Evolutionary conservation across 345 rosid genomes (phyloP), one percentile per base, ranked within the genome.

Genomic region (Gossypium ekmanianum): DNA sequence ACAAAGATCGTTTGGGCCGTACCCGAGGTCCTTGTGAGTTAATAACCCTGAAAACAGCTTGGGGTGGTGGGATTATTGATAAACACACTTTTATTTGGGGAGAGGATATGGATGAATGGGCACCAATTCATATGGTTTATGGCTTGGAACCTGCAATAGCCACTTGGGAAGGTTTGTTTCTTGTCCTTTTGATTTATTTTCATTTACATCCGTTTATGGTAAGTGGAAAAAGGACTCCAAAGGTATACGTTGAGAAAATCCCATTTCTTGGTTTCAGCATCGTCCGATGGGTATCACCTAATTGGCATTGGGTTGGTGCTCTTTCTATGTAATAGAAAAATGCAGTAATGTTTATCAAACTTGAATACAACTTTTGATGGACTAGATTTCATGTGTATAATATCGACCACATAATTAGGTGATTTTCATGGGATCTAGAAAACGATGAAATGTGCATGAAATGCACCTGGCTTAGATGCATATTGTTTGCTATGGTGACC

Each of bases 51-150:
- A 92, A 90, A 81, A 92, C 98, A 2, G 96, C 98, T 34, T 94
- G 94, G 88, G 97, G 96, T 83, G 89, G 75, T 71, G 98, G 97
- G 62, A 86, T 94, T 2, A 90, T 94, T 58, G 98, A 94, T 76
- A 94, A 87, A 64, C 84, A 94, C 73, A 94, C 98, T n/a, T 94
- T 94, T 83, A 75, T 94, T 55, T 94, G 97, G 98, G 91, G 92
- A 14, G 94, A 90, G 50, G 98, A 89, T 80, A 85, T 94, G 94
- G 97, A 90, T 80, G 98, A 92, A 83, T 92, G 97, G 98, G 96
- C 90, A 5, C 98, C 98, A 2, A 94, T 94, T 82, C 94, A 87
- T 79, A 94, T 94, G 98, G 78, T 94, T 72, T 92, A 94, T 66
- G 97, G 97, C 84, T 54, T 94, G 84, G 98, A 94, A 77, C 92